Evolutionary conservation across 2,329 filamentous ascomycete genomes (phyloP).

Genomic region (Talaromyces sp.): DNA sequence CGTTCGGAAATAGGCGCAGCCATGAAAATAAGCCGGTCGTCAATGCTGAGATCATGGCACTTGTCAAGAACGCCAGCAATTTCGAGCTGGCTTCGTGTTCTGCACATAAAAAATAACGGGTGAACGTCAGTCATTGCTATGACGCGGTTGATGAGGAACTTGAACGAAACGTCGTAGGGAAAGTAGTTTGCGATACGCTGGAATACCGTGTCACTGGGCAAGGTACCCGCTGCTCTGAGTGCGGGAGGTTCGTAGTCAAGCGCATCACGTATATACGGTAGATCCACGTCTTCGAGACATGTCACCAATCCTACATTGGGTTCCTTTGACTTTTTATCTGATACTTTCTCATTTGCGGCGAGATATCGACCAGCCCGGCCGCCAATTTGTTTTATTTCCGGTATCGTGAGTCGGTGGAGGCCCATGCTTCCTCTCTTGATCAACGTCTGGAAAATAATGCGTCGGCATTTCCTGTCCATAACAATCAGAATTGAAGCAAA

Average conservation of each 20-base stretch:
- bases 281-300: constrained; percentile 66
- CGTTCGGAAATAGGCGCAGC: constrained; percentile 62
- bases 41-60: constrained; percentile 60
- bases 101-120: constrained; percentile 65
- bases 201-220: constrained; percentile 65
- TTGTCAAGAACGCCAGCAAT: constrained; percentile 72
- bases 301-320: constrained; percentile 67
- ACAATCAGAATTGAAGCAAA: constrained; percentile 13
- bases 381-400: constrained; percentile 91
- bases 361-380: constrained; percentile 85
- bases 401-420: constrained; percentile 57
- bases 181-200: constrained; percentile 78
- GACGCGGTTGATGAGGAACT: constrained; percentile 73
- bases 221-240: constrained; percentile 66
- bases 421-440: constrained; percentile 64
- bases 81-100: constrained; percentile 56
- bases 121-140: constrained; percentile 63
- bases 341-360: constrained; percentile 56
- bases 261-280: constrained; percentile 55
- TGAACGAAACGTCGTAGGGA: constrained; percentile 72
- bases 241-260: constrained; percentile 62
- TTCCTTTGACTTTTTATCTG: constrained; percentile 15
- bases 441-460: constrained; percentile 78
- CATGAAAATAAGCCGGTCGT: constrained; percentile 71
- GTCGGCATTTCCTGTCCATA: constrained; percentile 62